A percentile compares a stretch with the other conserved stretches of the same genome.
Evolutionary conservation across 2,329 filamentous ascomycete genomes (phyloP).

Genomic region (Leptographium galeiforme): DNA sequence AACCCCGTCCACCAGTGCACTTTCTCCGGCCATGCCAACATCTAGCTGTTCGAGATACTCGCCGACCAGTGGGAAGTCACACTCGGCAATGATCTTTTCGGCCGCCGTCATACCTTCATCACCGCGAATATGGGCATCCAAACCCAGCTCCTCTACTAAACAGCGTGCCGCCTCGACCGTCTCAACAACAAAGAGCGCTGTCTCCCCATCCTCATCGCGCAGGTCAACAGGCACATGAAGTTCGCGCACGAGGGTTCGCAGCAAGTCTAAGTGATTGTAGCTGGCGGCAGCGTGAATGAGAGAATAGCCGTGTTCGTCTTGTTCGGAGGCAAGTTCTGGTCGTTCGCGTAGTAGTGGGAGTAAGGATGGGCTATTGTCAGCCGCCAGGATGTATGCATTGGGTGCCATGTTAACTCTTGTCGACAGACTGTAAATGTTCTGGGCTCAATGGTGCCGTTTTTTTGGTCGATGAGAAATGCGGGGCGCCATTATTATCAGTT

Average conservation of each 20-base stretch:
- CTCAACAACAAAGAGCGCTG: constrained; percentile 87
- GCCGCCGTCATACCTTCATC: constrained; percentile 65
- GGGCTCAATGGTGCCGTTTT: background rate
- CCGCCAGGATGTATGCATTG: constrained; percentile 64
- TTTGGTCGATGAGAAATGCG: background rate
- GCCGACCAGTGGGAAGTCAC: constrained; percentile 61
- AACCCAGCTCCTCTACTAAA: constrained; percentile 70
- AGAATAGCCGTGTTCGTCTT: constrained; percentile 90
- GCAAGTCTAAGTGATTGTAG: constrained; percentile 74
- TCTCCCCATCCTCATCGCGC: constrained; percentile 83
- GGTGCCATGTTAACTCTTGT: constrained; percentile 24
- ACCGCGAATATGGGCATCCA: constrained; percentile 53
- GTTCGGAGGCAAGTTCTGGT: constrained; percentile 60
- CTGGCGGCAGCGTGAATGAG: constrained; percentile 86
- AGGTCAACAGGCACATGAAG: constrained; percentile 70
- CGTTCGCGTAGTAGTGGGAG: constrained; percentile 61
- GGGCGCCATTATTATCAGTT: background rate
- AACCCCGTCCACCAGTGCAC: constrained; percentile 11
- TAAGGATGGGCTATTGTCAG: constrained; percentile 65
- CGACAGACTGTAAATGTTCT: background rate
- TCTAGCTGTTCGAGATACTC: constrained; percentile 46
- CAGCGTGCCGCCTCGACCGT: constrained; percentile 63
- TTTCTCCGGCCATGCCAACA: constrained; percentile 11
- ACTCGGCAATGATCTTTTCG: constrained; percentile 69
- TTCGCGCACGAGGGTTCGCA: constrained; percentile 61